Conservation (phyloP, 345 rosid genomes). For the Carallia brachiata region DNA sequence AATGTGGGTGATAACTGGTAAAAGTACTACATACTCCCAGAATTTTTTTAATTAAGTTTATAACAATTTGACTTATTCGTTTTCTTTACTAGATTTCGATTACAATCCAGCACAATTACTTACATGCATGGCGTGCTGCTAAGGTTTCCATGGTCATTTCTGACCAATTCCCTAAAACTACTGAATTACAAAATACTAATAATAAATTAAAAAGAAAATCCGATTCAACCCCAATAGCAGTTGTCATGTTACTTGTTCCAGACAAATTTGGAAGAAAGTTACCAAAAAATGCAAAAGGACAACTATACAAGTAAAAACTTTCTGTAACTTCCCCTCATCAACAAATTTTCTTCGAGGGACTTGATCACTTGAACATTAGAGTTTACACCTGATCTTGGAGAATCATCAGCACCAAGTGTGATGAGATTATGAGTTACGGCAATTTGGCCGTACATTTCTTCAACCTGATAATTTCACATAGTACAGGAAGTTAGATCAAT, state of each 20-base stretch:
- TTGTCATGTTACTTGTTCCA: not conserved
- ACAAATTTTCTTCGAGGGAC: slow-evolving; percentile 96
- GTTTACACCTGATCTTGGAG: slow-evolving; percentile 69
- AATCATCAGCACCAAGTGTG: slow-evolving; percentile 50
- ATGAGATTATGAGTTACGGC: slow-evolving; percentile 37
- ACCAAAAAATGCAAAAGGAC: not conserved
- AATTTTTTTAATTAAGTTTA: too few relatives aligned
- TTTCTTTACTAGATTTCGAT: too few relatives aligned
- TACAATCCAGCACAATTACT: too few relatives aligned
- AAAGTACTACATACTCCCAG: too few relatives aligned
- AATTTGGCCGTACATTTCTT: slow-evolving; percentile 69
- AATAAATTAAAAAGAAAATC: too few relatives aligned
- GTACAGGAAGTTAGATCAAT: slow-evolving; percentile 3
- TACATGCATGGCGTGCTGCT: too few relatives aligned
- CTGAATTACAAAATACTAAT: too few relatives aligned
- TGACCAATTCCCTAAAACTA: too few relatives aligned
- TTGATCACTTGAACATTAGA: slow-evolving; percentile 54
- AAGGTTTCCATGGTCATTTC: too few relatives aligned
- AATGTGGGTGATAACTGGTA: too few relatives aligned
- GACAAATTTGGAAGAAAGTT: not conserved
- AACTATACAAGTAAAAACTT: slow-evolving; percentile 43
- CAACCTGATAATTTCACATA: slow-evolving; percentile 69
- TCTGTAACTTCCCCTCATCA: slow-evolving; percentile 92
- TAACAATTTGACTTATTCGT: too few relatives aligned
- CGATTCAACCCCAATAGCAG: too few relatives aligned